These are phyloP conservation scores for Pelargonium nanum DNA, from an alignment of 345 rosid species.

Conservation along the genomic window DNA sequence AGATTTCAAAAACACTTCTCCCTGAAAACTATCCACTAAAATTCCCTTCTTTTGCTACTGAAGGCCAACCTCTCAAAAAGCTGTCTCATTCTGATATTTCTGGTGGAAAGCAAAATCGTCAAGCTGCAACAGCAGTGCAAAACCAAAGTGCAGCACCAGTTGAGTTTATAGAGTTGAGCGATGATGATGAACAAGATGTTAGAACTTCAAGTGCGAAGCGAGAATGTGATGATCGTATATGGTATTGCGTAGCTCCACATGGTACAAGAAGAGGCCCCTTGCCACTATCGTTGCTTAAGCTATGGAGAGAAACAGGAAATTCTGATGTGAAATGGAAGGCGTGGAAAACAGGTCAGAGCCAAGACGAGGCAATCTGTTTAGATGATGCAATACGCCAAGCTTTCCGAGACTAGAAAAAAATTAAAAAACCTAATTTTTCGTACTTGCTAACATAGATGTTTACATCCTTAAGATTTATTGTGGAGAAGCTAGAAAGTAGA, in stretches of 20 bases:
- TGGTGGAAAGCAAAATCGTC: neutral
- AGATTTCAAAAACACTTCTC: neutral
- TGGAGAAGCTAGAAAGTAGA: neutral
- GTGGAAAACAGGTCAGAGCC: neutral
- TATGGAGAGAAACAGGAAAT: neutral
- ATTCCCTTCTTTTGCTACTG: neutral
- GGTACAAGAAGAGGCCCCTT: neutral
- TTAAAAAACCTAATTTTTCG: neutral
- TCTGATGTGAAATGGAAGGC: neutral
- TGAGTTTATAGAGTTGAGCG: neutral
- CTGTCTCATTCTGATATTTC: no score
- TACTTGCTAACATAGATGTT: neutral
- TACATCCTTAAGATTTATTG: neutral
- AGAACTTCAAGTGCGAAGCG: no score
- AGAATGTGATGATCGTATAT: neutral
- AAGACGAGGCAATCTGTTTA: neutral
- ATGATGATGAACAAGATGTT: neutral
- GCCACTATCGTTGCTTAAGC: neutral
- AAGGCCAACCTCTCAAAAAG: no score
- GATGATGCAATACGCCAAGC: neutral
- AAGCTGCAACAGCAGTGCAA: neutral
- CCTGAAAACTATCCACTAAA: neutral
- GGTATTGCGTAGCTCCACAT: neutral
- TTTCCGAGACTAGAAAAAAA: neutral
- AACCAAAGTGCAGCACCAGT: neutral